Percentiles rank a stretch among this genome's conserved stretches.
phyloP scores from a whole-genome alignment of 306 rosid genomes.

The Inga oerstediana region DNA sequence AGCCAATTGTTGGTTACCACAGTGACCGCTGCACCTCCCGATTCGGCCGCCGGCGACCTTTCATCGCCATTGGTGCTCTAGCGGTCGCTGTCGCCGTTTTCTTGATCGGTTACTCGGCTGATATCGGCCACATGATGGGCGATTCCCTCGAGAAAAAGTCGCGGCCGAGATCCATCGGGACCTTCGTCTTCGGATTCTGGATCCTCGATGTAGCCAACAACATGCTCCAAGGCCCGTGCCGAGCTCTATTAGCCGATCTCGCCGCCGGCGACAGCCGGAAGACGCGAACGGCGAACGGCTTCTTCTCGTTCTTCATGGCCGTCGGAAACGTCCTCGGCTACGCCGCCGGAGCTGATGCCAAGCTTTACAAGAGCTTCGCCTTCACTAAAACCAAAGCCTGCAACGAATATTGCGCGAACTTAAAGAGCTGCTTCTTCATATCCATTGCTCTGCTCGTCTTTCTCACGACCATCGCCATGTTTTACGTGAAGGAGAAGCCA shows the following conservation, averaged over 20 bases:
- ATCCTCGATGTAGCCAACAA: slow-evolving; percentile 27
- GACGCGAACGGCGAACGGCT: slow-evolving; percentile 56
- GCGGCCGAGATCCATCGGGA: slow-evolving; percentile 61
- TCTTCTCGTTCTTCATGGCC: slow-evolving; percentile 19
- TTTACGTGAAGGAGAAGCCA: slow-evolving; percentile 50
- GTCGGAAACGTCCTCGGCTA: slow-evolving; percentile 6
- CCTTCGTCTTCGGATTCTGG: slow-evolving; percentile 81
- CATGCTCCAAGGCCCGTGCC: slow-evolving; percentile 14
- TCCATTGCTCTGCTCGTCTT: slow-evolving; percentile 48
- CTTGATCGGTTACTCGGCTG: slow-evolving; percentile 87
- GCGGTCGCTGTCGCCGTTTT: slow-evolving; percentile 70
- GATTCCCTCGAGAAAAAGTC: slow-evolving; percentile 21
- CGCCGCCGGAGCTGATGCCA: slow-evolving; percentile 48
- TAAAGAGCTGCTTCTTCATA: slow-evolving; percentile 79
- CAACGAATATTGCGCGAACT: slow-evolving; percentile 75
- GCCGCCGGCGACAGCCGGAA: slow-evolving; percentile 47
- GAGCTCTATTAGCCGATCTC: slow-evolving; percentile 54
- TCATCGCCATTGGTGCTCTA: slow-evolving; percentile 56
- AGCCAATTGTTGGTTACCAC: slow-evolving; percentile 82
- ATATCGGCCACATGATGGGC: slow-evolving; percentile 65
- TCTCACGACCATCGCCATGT: slow-evolving; percentile 42
- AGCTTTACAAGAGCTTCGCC: slow-evolving; percentile 54
- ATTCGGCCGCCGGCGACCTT: slow-evolving; percentile 92
- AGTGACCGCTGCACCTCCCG: slow-evolving; percentile 83
- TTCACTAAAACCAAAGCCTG: slow-evolving; percentile 72